Evolutionary conservation across 2,329 filamentous ascomycete species (phyloP).

Genomic region (Gliomastix tumulicola): DNA sequence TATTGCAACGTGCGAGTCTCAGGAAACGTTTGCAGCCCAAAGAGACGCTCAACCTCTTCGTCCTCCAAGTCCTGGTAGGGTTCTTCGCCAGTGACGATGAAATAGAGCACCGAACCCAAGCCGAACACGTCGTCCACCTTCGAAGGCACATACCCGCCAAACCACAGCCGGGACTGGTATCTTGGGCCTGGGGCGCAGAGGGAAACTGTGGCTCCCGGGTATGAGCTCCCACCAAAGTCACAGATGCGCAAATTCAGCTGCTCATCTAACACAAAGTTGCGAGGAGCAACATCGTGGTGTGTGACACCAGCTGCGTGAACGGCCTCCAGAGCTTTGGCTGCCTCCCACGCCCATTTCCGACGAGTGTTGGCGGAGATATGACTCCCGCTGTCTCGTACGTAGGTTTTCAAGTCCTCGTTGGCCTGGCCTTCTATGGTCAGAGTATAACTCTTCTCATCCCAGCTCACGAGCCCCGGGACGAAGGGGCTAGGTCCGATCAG

Average conservation of each 20-base stretch:
- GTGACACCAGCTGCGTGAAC: constrained; percentile 26
- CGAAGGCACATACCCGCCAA: not conserved
- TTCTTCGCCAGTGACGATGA: not conserved
- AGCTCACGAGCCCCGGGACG: constrained; percentile 8
- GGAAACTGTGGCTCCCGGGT: not conserved
- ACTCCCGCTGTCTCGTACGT: constrained; percentile 1
- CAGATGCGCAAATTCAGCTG: constrained; percentile 24
- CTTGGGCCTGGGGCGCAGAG: not conserved
- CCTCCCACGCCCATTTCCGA: constrained; percentile 20
- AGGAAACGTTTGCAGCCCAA: not conserved
- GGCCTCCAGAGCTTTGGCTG: constrained; percentile 21
- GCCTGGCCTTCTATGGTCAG: constrained; percentile 6
- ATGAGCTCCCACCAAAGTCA: constrained; percentile 21
- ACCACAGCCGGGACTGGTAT: not conserved
- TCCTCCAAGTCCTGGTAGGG: not conserved
- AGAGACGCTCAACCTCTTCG: not conserved
- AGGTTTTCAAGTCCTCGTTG: constrained; percentile 7
- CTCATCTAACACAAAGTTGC: constrained; percentile 27
- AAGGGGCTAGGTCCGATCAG: constrained; percentile 5
- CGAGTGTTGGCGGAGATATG: constrained; percentile 9
- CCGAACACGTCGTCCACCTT: not conserved
- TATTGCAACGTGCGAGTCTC: not conserved
- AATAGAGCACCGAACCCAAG: not conserved
- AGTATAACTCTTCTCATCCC: constrained; percentile 5
- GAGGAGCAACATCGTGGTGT: constrained; percentile 29